Base-by-base conservation (phyloP, 768 basidiomycete species). In the Pleurotus platypus region DNA sequence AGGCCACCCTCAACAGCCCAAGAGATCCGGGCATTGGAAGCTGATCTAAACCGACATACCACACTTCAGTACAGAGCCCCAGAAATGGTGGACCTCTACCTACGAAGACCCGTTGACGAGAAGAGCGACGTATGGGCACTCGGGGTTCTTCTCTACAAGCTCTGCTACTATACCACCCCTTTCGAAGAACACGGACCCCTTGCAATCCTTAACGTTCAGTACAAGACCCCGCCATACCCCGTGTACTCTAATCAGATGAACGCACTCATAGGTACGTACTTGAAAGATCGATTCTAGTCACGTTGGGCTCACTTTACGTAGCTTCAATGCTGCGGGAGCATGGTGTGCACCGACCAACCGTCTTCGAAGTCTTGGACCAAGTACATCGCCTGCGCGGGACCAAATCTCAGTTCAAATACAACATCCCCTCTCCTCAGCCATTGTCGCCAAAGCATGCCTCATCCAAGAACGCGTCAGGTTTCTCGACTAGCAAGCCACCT, bases 81-180 rank as follows among this genome's bases (percentile, higher is more conserved):
- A 2, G 97, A 99, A 72, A 97, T 99, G 93, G 89, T 98, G 13
- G 96, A 99, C 67, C 84, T 87, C 0, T 89, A 90, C 70, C 79
- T 88, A 22, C 81, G 92, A 60, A 80, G 90, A 57, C 88, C 90
- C 1, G 82, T 94, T 35, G 93, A 94, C 67, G 93, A 95, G 70
- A 96, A 94, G 75, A 91, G 89, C 70, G 96, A 99, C 65, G 89
- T 99, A 0, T 99, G 97, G 97, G 97, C 97, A 0, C 80, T 99
- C 20, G 97, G 96, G 20, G 94, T 98, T 13, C 75, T 99, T 58
- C 79, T 99, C 12, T 99, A 98, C 78, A 99, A 98, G 76, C 83
- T 99, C 12, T 98, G 97, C 71, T 99, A 98, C 73, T 99, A 99
- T 71, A 99, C 95, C 0, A 99, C 97, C 0, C 97, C 97, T 0